A percentile compares a stretch with the other conserved stretches of the same genome.
These are phyloP conservation scores for Tricholoma saponaceum DNA, from an alignment of 768 basidiomycete species.

Conservation along the genomic window DNA sequence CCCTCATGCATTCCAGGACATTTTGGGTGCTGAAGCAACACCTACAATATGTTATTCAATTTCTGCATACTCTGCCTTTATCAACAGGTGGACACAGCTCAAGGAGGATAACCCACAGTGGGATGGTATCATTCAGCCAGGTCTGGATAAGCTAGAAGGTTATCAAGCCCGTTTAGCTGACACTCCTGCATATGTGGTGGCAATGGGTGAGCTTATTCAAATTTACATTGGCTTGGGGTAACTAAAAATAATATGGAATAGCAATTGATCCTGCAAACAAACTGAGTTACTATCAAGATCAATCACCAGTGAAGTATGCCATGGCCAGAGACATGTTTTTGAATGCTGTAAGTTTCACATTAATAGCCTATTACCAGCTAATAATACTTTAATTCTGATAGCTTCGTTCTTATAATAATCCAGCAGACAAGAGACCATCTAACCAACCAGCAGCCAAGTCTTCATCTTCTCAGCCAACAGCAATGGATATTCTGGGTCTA, in stretches of 20 bases:
- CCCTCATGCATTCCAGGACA: slow-evolving; percentile 21
- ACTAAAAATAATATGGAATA: neutral
- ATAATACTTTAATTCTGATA: neutral
- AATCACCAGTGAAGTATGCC: neutral
- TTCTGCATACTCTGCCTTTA: slow-evolving; percentile 16
- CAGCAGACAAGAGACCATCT: neutral
- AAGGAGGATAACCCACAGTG: slow-evolving; percentile 5
- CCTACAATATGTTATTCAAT: slow-evolving; percentile 17
- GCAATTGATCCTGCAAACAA: slow-evolving; percentile 11
- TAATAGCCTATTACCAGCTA: neutral
- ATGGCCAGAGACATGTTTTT: neutral
- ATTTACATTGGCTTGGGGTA: neutral
- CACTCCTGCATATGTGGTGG: too few relatives aligned
- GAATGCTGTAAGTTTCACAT: neutral
- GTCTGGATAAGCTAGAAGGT: slow-evolving; percentile 15
- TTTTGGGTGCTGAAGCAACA: too few relatives aligned
- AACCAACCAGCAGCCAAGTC: neutral
- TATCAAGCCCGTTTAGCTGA: slow-evolving; percentile 9
- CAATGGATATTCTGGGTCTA: neutral
- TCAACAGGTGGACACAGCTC: slow-evolving; percentile 8
- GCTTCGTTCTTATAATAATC: neutral
- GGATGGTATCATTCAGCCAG: slow-evolving; percentile 11
- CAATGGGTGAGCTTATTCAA: slow-evolving; percentile 11
- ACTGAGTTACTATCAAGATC: neutral
- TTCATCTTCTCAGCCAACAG: neutral